phyloP scores from a whole-genome alignment of 371 early-diverging fungal species.

The Mortierella sp. region DNA sequence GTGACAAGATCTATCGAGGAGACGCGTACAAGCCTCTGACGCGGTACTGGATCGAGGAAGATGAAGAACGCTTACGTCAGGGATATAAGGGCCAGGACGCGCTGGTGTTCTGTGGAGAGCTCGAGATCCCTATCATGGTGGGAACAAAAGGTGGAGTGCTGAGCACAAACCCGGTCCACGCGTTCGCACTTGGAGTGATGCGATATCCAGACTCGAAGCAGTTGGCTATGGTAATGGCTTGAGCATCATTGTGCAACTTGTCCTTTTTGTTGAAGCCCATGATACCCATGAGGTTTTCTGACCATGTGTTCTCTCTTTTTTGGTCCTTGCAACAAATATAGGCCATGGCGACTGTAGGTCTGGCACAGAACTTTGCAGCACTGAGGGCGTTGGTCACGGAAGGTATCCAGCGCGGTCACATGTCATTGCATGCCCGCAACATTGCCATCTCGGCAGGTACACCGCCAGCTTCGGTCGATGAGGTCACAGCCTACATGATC shows the following conservation, averaged over 20 bases:
- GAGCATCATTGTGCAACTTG: not conserved
- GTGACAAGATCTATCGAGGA: constrained; percentile 18
- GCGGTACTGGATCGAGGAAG: constrained; percentile 71
- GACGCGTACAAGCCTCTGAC: constrained; percentile 67
- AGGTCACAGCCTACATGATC: constrained; percentile 72
- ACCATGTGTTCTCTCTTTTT: not conserved
- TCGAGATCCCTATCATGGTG: constrained; percentile 74
- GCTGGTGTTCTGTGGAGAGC: constrained; percentile 67
- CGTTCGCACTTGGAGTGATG: constrained; percentile 69
- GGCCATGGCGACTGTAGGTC: constrained; percentile 70
- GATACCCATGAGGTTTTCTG: too few species aligned
- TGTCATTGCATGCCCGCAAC: constrained; percentile 73
- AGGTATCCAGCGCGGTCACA: constrained; percentile 78
- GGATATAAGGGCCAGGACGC: constrained; percentile 38
- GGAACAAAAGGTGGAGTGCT: constrained; percentile 77
- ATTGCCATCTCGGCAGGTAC: constrained; percentile 78
- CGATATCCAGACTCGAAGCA: constrained; percentile 66
- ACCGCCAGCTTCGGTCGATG: constrained; percentile 68
- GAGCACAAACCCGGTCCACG: constrained; percentile 72
- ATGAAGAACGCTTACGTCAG: constrained; percentile 32
- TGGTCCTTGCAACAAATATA: constrained; percentile 5
- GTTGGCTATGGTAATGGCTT: constrained; percentile 69
- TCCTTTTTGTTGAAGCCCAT: not conserved
- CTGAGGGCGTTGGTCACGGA: constrained; percentile 75
- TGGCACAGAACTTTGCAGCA: constrained; percentile 82